These are phyloP conservation scores for Suillus decipiens DNA, from an alignment of 768 basidiomycete species.

Conservation along the genomic window DNA sequence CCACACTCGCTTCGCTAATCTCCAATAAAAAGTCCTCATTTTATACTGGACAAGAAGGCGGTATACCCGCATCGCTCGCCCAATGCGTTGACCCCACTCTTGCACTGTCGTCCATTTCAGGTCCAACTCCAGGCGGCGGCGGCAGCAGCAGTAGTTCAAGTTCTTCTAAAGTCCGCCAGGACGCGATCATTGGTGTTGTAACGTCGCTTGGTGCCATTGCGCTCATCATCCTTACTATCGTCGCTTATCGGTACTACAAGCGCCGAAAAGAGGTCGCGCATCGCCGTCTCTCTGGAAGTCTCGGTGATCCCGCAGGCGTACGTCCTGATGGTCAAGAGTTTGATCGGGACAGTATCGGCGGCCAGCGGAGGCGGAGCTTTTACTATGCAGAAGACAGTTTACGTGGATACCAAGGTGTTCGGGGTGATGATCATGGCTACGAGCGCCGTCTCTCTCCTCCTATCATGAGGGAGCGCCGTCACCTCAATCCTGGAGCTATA, in stretches of 20 bases:
- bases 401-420: conserved; percentile 52
- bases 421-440: conserved; percentile 38
- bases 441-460: conserved; percentile 31
- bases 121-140: conserved; percentile 34
- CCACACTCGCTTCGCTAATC: conserved; percentile 64
- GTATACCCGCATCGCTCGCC: conserved; percentile 60
- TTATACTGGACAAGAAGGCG: conserved; percentile 52
- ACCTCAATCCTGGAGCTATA: conserved; percentile 62
- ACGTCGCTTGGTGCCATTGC: conserved; percentile 80
- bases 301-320: conserved; percentile 36
- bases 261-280: conserved; percentile 70
- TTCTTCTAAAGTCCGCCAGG: conserved; percentile 51
- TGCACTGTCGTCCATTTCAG: conserved; percentile 49
- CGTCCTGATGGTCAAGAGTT: conserved; percentile 71
- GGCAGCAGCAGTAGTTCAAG: conserved; percentile 25
- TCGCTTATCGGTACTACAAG: conserved; percentile 69
- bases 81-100: conserved; percentile 69
- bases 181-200: conserved; percentile 92
- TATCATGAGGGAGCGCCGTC: conserved; percentile 57
- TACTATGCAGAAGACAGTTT: conserved; percentile 88
- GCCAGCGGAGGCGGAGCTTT: conserved; percentile 73
- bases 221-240: conserved; percentile 68
- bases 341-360: conserved; percentile 76
- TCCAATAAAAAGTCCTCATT: conserved; percentile 60
- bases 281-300: conserved; percentile 63